phyloP scores from a whole-genome alignment of 768 basidiomycete species.

The Antrodiella citrinella region DNA sequence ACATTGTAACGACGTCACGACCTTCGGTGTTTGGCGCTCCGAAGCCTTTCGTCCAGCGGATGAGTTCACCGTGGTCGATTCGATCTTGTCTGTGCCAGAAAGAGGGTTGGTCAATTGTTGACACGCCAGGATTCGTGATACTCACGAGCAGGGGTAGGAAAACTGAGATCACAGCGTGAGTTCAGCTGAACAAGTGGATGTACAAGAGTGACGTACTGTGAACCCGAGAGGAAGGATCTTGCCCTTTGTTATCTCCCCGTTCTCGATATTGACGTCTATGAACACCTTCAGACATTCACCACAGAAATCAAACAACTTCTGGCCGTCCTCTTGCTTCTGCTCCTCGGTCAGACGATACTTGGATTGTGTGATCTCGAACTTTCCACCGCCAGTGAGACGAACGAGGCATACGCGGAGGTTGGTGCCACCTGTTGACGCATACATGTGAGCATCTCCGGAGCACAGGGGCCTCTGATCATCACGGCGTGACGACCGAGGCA shows the following conservation, averaged over 20 bases:
- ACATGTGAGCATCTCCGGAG: not conserved
- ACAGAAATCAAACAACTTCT: conserved; percentile 94
- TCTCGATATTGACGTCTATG: conserved; percentile 62
- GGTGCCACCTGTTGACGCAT: conserved; percentile 59
- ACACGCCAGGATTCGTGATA: conserved; percentile 10
- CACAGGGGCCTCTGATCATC: no score
- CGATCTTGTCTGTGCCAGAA: conserved; percentile 60
- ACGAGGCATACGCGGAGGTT: conserved; percentile 99
- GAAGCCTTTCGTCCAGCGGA: conserved; percentile 99
- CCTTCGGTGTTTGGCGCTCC: conserved; percentile 90
- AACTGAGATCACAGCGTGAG: conserved; percentile 41
- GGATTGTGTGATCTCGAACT: conserved; percentile 96
- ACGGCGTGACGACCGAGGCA: no score
- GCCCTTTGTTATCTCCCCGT: conserved; percentile 43
- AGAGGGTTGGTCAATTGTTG: conserved; percentile 1
- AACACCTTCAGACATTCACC: conserved; percentile 90
- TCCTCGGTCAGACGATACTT: conserved; percentile 97
- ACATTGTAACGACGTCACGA: conserved; percentile 88
- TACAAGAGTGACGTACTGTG: conserved; percentile 55
- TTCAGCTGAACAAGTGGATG: conserved; percentile 9
- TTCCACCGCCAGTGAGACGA: conserved; percentile 82
- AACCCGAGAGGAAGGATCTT: conserved; percentile 79
- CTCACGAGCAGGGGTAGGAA: conserved; percentile 91
- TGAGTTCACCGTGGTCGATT: conserved; percentile 90
- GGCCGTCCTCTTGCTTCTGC: conserved; percentile 97